Evolutionary conservation across 2,329 filamentous ascomycete species (phyloP).

Genomic region (Parafenestella ontariensis): DNA sequence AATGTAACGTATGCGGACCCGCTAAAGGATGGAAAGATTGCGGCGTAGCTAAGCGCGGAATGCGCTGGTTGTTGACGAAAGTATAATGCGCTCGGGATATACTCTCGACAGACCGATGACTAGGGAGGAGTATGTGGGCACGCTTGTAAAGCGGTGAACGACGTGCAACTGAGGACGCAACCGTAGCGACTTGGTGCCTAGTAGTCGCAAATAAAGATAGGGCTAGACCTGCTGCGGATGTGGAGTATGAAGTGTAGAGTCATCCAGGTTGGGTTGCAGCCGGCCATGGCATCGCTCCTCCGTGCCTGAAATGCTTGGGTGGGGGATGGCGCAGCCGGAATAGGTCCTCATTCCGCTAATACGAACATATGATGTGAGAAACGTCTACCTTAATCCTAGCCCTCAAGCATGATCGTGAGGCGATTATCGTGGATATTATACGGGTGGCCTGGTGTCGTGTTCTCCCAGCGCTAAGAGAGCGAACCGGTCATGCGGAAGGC

Average conservation of each 20-base stretch:
- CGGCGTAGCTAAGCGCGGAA: slow-evolving; percentile 15
- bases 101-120: slow-evolving; percentile 4
- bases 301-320: slow-evolving; percentile 5
- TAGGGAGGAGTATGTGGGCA: background rate
- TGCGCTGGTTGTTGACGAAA: slow-evolving; percentile 12
- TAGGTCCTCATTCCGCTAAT: slow-evolving; percentile 10
- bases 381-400: background rate
- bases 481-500: slow-evolving; percentile 25
- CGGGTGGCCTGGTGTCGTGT: slow-evolving; percentile 8
- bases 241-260: slow-evolving; percentile 11
- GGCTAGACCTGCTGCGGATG: slow-evolving; percentile 6
- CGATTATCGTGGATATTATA: slow-evolving; percentile 10
- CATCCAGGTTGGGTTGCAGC: background rate
- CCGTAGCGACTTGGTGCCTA: slow-evolving; percentile 1
- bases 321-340: slow-evolving; percentile 13
- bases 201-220: slow-evolving; percentile 1
- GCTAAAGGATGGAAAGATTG: slow-evolving; percentile 2
- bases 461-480: slow-evolving; percentile 5
- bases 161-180: slow-evolving; percentile 9
- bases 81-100: slow-evolving; percentile 8
- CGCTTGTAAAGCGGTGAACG: slow-evolving; percentile 18
- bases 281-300: slow-evolving; percentile 2
- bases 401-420: background rate
- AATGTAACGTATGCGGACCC: slow-evolving; percentile 11
- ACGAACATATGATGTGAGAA: slow-evolving; percentile 16